Evolutionary conservation across 352 stramenopile species (phyloP), one percentile per base, ranked within the genome.

Genomic region (Phytopythium oedochilum): DNA sequence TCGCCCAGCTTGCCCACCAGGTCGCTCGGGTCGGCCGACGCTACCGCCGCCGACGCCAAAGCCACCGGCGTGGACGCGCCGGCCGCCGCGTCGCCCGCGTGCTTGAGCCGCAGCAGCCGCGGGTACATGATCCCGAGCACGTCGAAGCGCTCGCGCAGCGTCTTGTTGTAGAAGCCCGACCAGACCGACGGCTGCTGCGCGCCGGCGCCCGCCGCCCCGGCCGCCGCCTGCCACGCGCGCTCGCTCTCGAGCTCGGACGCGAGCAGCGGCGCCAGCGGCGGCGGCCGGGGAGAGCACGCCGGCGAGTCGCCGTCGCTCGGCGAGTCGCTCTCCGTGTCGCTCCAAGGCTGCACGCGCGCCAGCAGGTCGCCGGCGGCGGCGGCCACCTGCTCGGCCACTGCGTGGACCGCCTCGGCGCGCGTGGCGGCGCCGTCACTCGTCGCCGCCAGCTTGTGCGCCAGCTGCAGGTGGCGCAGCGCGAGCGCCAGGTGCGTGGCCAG

Each of bases 141-240:
- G 55, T 94, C 84, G 15, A 76, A 79, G 53, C 84, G 79, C 52
- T 94, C 84, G 8, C 81, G 82, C 49, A 92, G 63, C 43, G 84
- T 94, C 71, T 94, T 94, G 73, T 90, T 94, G 70, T 94, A 94
- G 45, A 94, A 94, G 3, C 84, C 84, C 14, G 84, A 94, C 84
- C 84, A 94, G 26, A 94, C 66, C 3, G 80, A 91, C 48, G 82
- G 84, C 70, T 94, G 84, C 26, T 61, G 55, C 5, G 61, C 49
- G 12, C 32, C n/a, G 3, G n/a, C 47, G 55, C 54, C 7, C 8
- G 69, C 57, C 28, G 47, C 23, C n/a, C n/a, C 45, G 47, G 32
- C 39, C 0, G 42, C 12, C 5, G 45, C 34, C 47, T 39, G 29
- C 70, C 70, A 80, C 32, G 44, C 54, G 12, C 23, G 28, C 14